Conservation (phyloP, 495 filamentous ascomycete species). For the Tuber magnatum region DNA sequence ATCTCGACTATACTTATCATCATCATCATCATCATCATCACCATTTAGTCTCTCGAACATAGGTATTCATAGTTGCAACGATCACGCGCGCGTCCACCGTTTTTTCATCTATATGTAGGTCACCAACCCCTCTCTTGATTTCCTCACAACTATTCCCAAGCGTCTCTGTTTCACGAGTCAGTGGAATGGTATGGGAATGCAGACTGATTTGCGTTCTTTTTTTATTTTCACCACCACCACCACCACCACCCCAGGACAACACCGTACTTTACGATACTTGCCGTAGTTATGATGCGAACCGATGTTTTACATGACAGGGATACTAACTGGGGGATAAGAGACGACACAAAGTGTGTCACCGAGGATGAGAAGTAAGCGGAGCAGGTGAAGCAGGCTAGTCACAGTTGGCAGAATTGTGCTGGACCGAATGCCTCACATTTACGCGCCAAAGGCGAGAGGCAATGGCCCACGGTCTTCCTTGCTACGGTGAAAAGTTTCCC, state of each 20-base stretch:
- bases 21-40: neutral
- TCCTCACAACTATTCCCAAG: neutral
- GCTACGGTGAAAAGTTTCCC: neutral
- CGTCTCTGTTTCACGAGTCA: neutral
- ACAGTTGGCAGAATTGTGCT: neutral
- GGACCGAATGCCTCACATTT: neutral
- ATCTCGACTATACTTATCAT: neutral
- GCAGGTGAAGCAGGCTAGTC: neutral
- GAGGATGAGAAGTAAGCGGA: neutral
- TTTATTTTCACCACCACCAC: slow-evolving; percentile 29
- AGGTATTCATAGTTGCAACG: neutral
- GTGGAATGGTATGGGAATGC: neutral
- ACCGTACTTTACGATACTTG: neutral
- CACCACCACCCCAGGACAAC: slow-evolving; percentile 10
- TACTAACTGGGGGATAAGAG: neutral
- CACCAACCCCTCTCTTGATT: slow-evolving; percentile 33
- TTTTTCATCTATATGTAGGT: slow-evolving; percentile 35
- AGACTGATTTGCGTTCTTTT: neutral
- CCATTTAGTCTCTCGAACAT: neutral
- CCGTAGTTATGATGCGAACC: neutral
- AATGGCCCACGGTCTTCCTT: neutral
- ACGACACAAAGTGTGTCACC: neutral
- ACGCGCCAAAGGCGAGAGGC: neutral
- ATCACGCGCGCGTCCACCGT: slow-evolving; percentile 27
- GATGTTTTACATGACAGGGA: slow-evolving; percentile 3